Evolutionary conservation across 257 asterid genomes (phyloP).

Genomic region (Knoxia roxburghii): DNA sequence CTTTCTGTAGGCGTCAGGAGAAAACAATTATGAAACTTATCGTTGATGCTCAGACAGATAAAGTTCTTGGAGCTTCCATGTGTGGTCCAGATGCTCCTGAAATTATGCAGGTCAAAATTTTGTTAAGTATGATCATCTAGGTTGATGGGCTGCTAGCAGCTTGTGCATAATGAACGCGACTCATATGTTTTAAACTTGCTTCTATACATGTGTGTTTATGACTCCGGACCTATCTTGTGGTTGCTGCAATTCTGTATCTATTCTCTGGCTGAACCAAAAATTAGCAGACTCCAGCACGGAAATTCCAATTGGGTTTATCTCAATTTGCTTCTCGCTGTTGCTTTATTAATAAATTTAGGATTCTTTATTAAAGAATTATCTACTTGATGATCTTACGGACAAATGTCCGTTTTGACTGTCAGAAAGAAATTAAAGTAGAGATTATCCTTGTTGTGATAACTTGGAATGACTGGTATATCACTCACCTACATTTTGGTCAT

Average conservation of each 20-base stretch:
- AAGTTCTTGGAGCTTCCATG: conserved; percentile 97
- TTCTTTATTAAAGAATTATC: too few relatives aligned
- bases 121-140: not conserved
- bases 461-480: not conserved
- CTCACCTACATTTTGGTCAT: not conserved
- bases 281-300: not conserved
- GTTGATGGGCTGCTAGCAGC: not conserved
- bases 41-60: conserved; percentile 83
- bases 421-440: not conserved
- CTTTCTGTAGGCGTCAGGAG: conserved; percentile 70
- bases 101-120: conserved; percentile 73
- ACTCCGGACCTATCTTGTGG: not conserved
- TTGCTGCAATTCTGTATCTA: not conserved
- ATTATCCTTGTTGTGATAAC: not conserved
- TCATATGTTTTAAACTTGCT: not conserved
- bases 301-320: not conserved
- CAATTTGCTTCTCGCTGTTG: not conserved
- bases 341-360: too few relatives aligned
- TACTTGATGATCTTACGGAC: too few relatives aligned
- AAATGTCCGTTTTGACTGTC: not conserved
- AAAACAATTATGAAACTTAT: conserved; percentile 84
- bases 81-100: conserved; percentile 99
- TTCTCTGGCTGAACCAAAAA: not conserved
- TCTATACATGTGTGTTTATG: not conserved
- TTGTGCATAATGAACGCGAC: not conserved